These are phyloP conservation scores for Aspergillus pseudoviridinutans DNA, from an alignment of 2,329 filamentous ascomycete species.

Conservation along the genomic window DNA sequence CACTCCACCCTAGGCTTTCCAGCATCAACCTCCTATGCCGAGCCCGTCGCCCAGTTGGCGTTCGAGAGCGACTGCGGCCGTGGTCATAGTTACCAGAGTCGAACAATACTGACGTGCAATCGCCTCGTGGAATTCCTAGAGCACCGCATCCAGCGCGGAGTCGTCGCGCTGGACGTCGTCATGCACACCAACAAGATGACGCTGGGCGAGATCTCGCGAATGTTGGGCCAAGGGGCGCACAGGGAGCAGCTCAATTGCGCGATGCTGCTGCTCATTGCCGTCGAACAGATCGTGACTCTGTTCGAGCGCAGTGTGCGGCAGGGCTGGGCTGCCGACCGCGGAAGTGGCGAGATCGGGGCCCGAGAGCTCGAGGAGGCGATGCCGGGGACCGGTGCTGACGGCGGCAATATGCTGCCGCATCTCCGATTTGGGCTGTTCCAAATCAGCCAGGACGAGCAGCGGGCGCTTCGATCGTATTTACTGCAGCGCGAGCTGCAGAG, in stretches of 20 bases:
- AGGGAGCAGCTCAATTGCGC: background rate
- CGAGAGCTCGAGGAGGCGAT: background rate
- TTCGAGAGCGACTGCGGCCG: background rate
- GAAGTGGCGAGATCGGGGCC: background rate
- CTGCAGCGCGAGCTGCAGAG: background rate
- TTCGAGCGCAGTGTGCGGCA: background rate
- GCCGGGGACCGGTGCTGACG: background rate
- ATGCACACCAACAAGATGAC: background rate
- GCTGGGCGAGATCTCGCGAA: background rate
- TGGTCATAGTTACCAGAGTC: background rate
- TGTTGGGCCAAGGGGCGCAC: background rate
- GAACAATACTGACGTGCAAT: background rate
- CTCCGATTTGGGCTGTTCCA: constrained; percentile 1
- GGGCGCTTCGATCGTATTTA: constrained; percentile 1
- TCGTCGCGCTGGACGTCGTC: background rate
- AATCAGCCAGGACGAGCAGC: constrained; percentile 2
- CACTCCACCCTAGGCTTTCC: background rate
- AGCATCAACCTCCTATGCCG: background rate
- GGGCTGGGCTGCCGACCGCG: background rate
- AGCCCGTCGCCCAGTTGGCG: background rate
- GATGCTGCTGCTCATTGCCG: background rate
- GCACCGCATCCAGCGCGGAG: background rate
- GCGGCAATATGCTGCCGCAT: background rate
- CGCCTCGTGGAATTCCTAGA: background rate
- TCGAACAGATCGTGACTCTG: background rate